Conservation (phyloP, 1,139 yeast genomes). For the Candida sanyaensis region DNA sequence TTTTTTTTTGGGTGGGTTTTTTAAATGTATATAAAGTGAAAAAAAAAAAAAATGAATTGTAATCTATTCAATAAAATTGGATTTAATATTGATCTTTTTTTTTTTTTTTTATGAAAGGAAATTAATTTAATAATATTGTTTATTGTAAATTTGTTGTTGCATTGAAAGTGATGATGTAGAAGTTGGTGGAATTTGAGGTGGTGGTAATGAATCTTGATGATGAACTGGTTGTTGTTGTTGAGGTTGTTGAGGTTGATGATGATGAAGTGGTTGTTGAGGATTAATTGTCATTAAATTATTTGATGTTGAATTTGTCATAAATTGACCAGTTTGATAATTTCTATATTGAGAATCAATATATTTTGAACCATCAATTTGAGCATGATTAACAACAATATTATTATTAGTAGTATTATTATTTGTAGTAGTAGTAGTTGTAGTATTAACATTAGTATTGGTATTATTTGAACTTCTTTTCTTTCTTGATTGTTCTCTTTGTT, state of each 20-base stretch:
- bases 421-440: too few relatives aligned
- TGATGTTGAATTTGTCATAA: neutral
- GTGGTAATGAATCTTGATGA: constrained; percentile 2
- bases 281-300: constrained; percentile 30
- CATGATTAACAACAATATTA: neutral
- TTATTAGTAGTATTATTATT: too few relatives aligned
- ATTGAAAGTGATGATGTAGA: constrained; percentile 1
- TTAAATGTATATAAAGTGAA: neutral
- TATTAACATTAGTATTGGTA: too few relatives aligned
- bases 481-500: constrained; percentile 23
- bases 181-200: constrained; percentile 2
- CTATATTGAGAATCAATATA: constrained; percentile 6
- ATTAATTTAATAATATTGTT: constrained; percentile 1
- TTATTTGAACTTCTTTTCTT: constrained; percentile 10
- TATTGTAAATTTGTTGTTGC: constrained; percentile 4
- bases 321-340: constrained; percentile 2
- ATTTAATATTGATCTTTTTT: neutral
- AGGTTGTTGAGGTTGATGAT: too few relatives aligned
- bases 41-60: too few relatives aligned
- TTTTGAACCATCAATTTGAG: neutral
- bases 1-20: too few relatives aligned
- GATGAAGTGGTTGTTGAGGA: neutral
- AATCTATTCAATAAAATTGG: too few relatives aligned
- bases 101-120: neutral
- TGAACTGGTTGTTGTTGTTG: constrained; percentile 1